phyloP scores from a whole-genome alignment of 1,284 basidiomycete genomes.

The Ustilago xerochloae region DNA sequence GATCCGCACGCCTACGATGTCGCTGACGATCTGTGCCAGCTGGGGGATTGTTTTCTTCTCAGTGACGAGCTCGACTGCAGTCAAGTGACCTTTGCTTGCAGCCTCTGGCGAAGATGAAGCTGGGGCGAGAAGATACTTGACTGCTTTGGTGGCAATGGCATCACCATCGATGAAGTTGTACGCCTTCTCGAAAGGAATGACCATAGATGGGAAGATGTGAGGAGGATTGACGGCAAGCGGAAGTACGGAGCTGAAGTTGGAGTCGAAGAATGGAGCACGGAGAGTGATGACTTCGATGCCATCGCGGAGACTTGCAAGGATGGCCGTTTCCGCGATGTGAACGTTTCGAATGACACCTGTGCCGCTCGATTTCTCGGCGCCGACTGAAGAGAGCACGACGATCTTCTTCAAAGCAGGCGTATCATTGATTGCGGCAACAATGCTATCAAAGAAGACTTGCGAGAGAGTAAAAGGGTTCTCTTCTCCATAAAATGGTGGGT shows the following conservation, averaged over 20 bases:
- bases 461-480: conserved; percentile 8
- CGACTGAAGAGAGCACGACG: conserved; percentile 32
- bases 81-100: conserved; percentile 7
- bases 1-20: conserved; percentile 13
- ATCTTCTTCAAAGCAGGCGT: conserved; percentile 17
- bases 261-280: conserved; percentile 14
- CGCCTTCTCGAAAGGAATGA: conserved; percentile 20
- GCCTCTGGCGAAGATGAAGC: neutral
- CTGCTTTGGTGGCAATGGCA: conserved; percentile 18
- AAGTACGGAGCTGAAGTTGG: conserved; percentile 17
- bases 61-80: conserved; percentile 18
- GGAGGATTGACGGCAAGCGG: conserved; percentile 22
- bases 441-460: conserved; percentile 2
- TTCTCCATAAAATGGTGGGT: conserved; percentile 18
- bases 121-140: conserved; percentile 24
- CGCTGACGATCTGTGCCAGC: conserved; percentile 15
- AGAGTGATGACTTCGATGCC: conserved; percentile 16
- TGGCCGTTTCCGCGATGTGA: conserved; percentile 12
- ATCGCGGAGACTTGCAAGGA: conserved; percentile 13
- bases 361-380: conserved; percentile 11
- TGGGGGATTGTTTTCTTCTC: conserved; percentile 18
- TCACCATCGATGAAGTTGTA: conserved; percentile 4
- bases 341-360: conserved; percentile 19
- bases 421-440: conserved; percentile 23
- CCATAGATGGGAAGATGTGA: conserved; percentile 26